Base-by-base conservation (phyloP, 441 rosid genomes). In the Syzygium syzygioides region DNA sequence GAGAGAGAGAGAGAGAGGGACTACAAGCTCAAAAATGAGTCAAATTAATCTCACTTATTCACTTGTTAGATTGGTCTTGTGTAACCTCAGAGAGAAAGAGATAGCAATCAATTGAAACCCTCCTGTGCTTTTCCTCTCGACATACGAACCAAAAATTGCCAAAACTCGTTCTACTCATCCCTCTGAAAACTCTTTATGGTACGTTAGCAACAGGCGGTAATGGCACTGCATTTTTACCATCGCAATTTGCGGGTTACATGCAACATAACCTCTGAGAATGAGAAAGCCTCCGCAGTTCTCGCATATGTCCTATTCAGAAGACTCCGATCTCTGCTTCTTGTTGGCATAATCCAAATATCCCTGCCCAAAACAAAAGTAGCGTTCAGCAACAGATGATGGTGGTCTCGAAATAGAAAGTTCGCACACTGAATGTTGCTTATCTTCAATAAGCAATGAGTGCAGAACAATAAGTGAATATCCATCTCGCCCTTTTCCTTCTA, bases 331-430 rank as follows among this genome's bases (percentile, higher is more conserved):
- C 89, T 90, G 32, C 88, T 91, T 93, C 92, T 87, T 93, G 93
- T 95, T 95, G 45, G 90, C 93, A 76, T 90, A 91, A 93, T 96
- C 98, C 86, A 98, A 91, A 90, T 96, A 98, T 26, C 91, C 97
- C 99, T 96, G 93, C 93, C 89, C 93, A 55, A 88, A 87, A 79
- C 59, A 76, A 87, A 86, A 86, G 83, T 85, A 83, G 62, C 60
- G 84, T 53, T 55, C 23, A 48, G n/a, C 66, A 54, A 37, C 71
- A 48, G 87, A 56, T 53, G 28, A 87, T 26, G 45, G 37, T n/a
- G 34, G 56, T 25, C 55, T 60, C 55, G 30, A 79, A 52, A 87
- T 9, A n/a, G 56, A 86, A 53, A 68, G 41, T n/a, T 52, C 9
- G 32, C 86, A n/a, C 4, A 23, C n/a, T 6, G 83, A 20, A 76